Conservation (phyloP, 495 filamentous ascomycete genomes). For the Talaromyces liani region DNA sequence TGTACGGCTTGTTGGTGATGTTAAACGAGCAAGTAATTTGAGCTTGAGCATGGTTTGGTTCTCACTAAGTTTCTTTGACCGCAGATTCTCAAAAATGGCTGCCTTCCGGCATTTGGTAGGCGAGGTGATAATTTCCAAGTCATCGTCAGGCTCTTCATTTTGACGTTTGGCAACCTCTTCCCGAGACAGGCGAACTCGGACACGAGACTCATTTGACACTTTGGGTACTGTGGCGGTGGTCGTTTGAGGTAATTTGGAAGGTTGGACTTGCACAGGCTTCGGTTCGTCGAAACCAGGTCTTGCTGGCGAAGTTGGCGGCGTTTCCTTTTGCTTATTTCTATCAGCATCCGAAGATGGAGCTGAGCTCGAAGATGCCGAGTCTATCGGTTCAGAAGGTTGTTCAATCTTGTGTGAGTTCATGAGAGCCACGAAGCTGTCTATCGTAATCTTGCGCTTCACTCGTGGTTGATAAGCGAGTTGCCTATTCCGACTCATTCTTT, state of each 20-base stretch:
- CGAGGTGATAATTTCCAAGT: slow-evolving; percentile 53
- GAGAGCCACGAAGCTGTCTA: slow-evolving; percentile 83
- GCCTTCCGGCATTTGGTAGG: slow-evolving; percentile 33
- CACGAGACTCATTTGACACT: slow-evolving; percentile 21
- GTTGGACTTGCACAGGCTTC: neutral
- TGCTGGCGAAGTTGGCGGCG: slow-evolving; percentile 44
- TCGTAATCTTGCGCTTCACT: slow-evolving; percentile 88
- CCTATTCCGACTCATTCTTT: slow-evolving; percentile 81
- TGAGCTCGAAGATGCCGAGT: slow-evolving; percentile 33
- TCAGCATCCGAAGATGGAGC: slow-evolving; percentile 45
- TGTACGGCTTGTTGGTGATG: slow-evolving; percentile 48
- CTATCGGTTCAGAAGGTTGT: neutral
- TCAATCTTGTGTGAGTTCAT: slow-evolving; percentile 46
- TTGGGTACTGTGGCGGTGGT: slow-evolving; percentile 17
- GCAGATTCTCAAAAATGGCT: slow-evolving; percentile 64
- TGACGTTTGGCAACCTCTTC: slow-evolving; percentile 32
- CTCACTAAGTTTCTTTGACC: slow-evolving; percentile 49
- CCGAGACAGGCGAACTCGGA: slow-evolving; percentile 31
- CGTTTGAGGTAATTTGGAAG: neutral
- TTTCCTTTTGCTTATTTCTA: slow-evolving; percentile 31
- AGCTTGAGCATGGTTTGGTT: slow-evolving; percentile 58
- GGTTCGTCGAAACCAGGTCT: slow-evolving; percentile 15
- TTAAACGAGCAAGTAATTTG: slow-evolving; percentile 67
- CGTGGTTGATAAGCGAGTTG: slow-evolving; percentile 85
- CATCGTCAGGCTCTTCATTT: slow-evolving; percentile 55